Percentiles rank a stretch among this genome's conserved stretches.
Evolutionary conservation across 1,284 basidiomycete species (phyloP).

Genomic region (Leccinum subspadiceum): DNA sequence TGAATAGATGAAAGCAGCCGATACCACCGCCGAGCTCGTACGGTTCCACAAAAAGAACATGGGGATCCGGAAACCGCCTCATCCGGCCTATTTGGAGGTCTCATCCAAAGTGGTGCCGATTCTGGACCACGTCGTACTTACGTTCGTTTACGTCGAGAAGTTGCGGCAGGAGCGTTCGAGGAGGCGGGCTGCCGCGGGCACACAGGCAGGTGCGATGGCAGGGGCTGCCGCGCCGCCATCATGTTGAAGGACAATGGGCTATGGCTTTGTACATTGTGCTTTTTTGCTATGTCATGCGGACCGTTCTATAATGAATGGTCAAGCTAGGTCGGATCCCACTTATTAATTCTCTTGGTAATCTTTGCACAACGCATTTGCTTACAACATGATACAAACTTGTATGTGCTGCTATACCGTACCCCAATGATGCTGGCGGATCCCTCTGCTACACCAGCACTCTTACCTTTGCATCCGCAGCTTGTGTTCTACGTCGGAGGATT

Average conservation of each 20-base stretch:
- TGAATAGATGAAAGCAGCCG: conserved; percentile 19
- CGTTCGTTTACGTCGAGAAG: conserved; percentile 23
- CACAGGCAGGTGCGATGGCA: too few relatives aligned
- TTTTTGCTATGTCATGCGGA: background rate
- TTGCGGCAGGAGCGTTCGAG: conserved; percentile 11
- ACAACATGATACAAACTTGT: background rate
- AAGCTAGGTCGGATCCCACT: background rate
- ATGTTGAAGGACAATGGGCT: background rate
- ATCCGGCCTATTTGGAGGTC: conserved; percentile 26
- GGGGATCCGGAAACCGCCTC: conserved; percentile 14
- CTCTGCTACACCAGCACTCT: background rate
- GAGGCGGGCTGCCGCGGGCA: background rate
- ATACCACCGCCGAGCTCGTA: conserved; percentile 15
- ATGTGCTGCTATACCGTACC: too few relatives aligned
- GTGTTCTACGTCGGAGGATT: background rate
- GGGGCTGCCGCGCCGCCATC: too few relatives aligned
- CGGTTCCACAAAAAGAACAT: conserved; percentile 22
- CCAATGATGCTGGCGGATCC: background rate
- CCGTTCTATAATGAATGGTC: background rate
- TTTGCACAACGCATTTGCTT: background rate
- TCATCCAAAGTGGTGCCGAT: conserved; percentile 15
- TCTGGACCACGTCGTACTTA: conserved; percentile 26
- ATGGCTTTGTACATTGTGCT: background rate
- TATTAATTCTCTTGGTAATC: background rate
- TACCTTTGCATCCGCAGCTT: background rate